phyloP scores from a whole-genome alignment of 352 stramenopile genomes.

The Peronospora tabacina region DNA sequence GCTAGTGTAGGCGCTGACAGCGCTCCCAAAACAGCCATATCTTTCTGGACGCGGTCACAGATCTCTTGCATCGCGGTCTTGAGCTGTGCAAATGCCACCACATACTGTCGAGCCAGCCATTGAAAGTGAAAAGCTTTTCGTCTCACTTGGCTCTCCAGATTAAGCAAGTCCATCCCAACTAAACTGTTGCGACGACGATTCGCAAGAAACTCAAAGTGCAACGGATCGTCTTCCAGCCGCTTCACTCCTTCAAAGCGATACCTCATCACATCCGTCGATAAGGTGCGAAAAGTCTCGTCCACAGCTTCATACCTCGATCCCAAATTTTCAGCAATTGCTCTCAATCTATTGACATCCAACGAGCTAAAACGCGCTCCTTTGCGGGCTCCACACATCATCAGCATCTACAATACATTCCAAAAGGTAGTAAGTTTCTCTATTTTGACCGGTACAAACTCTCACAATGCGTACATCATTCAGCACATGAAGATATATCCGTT shows the following conservation, averaged over 20 bases:
- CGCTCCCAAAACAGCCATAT: constrained; percentile 26
- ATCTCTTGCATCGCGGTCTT: constrained; percentile 46
- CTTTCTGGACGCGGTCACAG: constrained; percentile 38
- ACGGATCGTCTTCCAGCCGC: constrained; percentile 55
- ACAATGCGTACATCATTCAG: constrained; percentile 58
- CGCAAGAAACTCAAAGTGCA: constrained; percentile 34
- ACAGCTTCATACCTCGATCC: constrained; percentile 42
- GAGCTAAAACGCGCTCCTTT: constrained; percentile 79
- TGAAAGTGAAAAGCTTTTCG: constrained; percentile 64
- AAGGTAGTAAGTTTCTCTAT: background rate
- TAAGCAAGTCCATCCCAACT: constrained; percentile 20
- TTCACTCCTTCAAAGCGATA: constrained; percentile 51
- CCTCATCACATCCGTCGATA: constrained; percentile 54
- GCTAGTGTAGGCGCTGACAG: constrained; percentile 28
- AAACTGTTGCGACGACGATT: constrained; percentile 24
- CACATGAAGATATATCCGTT: constrained; percentile 65
- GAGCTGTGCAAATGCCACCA: constrained; percentile 47
- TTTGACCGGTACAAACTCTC: background rate
- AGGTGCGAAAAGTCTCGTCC: constrained; percentile 41
- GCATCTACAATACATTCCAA: constrained; percentile 33
- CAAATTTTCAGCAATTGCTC: constrained; percentile 41
- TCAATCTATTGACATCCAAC: constrained; percentile 55
- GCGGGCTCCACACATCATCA: constrained; percentile 62
- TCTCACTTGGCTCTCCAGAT: constrained; percentile 27
- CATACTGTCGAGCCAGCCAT: constrained; percentile 57